Evolutionary conservation across 2,329 filamentous ascomycete genomes (phyloP).

Genomic region (Ophiostoma australiae): DNA sequence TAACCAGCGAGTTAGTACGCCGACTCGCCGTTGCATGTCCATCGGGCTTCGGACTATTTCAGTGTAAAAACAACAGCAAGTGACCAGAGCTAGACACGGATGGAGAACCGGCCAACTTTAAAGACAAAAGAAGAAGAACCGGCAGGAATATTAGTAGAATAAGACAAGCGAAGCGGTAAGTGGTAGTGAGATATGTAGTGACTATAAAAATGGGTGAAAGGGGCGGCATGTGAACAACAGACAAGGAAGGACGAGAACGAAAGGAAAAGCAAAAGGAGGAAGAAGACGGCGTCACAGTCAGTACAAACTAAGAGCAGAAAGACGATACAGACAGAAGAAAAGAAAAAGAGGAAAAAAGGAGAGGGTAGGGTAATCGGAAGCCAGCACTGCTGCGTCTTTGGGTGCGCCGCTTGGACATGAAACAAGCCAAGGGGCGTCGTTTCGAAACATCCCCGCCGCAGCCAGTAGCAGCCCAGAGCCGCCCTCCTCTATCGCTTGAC

Average conservation of each 20-base stretch:
- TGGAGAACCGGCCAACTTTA: neutral
- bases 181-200: neutral
- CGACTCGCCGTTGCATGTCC: neutral
- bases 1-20: neutral
- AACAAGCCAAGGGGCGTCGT: constrained; percentile 19
- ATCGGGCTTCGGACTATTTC: neutral
- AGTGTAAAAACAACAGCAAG: neutral
- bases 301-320: neutral
- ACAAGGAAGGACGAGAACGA: neutral
- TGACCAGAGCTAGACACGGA: neutral
- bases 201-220: neutral
- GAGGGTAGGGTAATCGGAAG: neutral
- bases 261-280: neutral
- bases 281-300: neutral
- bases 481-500: constrained; percentile 11
- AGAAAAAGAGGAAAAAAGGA: neutral
- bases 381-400: neutral
- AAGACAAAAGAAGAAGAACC: neutral
- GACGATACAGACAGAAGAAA: too few species aligned
- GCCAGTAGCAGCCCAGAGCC: constrained; percentile 20
- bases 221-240: neutral
- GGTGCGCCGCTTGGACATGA: constrained; percentile 18
- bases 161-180: neutral
- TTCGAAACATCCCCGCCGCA: constrained; percentile 19
- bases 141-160: neutral